A percentile compares a stretch with the other conserved stretches of the same genome.
Evolutionary conservation across 495 filamentous ascomycete species (phyloP).

Genomic region (Xylaria curta): DNA sequence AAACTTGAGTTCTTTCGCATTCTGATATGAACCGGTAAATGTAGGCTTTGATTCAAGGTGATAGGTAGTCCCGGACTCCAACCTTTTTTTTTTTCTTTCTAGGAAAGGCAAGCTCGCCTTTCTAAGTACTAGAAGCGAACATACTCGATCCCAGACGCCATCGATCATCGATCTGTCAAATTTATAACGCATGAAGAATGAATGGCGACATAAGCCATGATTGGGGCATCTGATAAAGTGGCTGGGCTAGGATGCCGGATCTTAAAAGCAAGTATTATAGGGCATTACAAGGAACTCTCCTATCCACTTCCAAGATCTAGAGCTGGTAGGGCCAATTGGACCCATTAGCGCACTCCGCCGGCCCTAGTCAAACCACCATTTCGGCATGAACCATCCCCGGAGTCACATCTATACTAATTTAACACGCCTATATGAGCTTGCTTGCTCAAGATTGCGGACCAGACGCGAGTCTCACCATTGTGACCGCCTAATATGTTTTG

Average conservation of each 20-base stretch:
- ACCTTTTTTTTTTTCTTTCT: neutral
- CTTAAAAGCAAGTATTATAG: neutral
- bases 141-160: neutral
- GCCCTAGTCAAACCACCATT: neutral
- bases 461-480: neutral
- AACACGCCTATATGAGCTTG: neutral
- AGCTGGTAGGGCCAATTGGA: neutral
- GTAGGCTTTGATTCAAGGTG: conserved; percentile 1
- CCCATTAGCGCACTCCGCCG: neutral
- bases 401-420: conserved; percentile 24
- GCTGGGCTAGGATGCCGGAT: neutral
- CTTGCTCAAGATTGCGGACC: neutral
- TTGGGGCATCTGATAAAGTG: neutral
- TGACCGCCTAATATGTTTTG: neutral
- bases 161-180: neutral
- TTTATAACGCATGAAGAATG: conserved; percentile 7
- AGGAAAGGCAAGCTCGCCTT: conserved; percentile 8
- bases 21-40: conserved; percentile 36
- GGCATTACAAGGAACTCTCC: neutral
- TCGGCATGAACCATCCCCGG: neutral
- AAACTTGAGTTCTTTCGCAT: conserved; percentile 33
- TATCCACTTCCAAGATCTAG: neutral
- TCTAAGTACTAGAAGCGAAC: neutral
- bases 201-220: neutral
- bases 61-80: neutral